These are phyloP conservation scores for Helicostylum pulchrum DNA, from an alignment of 192 early-diverging fungal genomes.

Conservation along the genomic window DNA sequence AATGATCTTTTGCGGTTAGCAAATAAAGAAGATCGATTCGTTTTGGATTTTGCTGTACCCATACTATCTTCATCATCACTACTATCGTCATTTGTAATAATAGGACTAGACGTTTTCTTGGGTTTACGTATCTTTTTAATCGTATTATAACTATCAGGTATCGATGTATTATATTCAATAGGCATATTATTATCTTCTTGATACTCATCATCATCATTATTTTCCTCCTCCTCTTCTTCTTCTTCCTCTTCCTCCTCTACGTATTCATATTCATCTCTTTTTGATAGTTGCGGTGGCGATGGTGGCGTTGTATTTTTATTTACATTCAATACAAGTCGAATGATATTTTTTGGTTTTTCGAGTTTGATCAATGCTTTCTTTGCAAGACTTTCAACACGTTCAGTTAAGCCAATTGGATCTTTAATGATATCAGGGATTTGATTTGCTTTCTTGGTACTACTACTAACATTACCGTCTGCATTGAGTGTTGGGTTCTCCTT, in stretches of 20 bases:
- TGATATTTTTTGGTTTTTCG: too few relatives aligned
- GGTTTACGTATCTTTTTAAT: background rate
- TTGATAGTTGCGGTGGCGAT: too few relatives aligned
- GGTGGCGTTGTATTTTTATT: background rate
- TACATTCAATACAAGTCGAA: background rate
- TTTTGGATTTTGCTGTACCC: constrained; percentile 15
- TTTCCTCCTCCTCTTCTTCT: constrained; percentile 6
- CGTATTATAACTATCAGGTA: background rate
- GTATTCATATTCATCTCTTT: background rate
- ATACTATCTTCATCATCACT: constrained; percentile 23
- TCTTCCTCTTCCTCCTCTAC: constrained; percentile 2
- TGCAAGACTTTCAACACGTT: background rate
- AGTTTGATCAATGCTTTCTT: too few relatives aligned
- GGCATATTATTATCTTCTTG: background rate
- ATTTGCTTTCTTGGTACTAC: background rate
- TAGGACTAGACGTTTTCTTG: background rate
- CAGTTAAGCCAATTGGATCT: background rate
- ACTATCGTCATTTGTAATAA: constrained; percentile 8
- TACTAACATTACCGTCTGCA: too few relatives aligned
- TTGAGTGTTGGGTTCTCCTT: too few relatives aligned
- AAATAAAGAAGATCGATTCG: background rate
- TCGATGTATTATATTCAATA: background rate
- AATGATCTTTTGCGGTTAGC: background rate
- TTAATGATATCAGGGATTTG: background rate
- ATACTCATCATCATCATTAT: background rate